Conservation (phyloP, 2,329 filamentous ascomycete species). For the Pseudogymnoascus pannorum region DNA sequence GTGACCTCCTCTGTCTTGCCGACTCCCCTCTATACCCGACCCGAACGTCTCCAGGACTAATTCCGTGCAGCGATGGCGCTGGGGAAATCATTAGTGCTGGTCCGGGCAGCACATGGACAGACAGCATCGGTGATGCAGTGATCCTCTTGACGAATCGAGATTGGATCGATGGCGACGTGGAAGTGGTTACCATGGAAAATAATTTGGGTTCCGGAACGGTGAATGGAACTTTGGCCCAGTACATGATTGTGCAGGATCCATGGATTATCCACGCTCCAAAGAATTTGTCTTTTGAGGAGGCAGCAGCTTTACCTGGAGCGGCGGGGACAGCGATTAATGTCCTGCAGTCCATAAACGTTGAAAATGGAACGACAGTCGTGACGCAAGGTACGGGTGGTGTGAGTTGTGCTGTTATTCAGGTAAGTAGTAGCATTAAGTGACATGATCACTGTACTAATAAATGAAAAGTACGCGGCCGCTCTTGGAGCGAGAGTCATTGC, state of each 20-base stretch:
- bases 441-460: background rate
- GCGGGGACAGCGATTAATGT: slow-evolving; percentile 46
- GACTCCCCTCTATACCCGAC: slow-evolving; percentile 16
- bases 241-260: slow-evolving; percentile 38
- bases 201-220: slow-evolving; percentile 32
- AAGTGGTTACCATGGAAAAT: slow-evolving; percentile 18
- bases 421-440: background rate
- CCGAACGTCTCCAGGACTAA: background rate
- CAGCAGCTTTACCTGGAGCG: slow-evolving; percentile 42
- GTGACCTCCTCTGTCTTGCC: slow-evolving; percentile 18
- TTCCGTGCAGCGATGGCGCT: slow-evolving; percentile 40
- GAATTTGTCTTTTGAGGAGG: slow-evolving; percentile 36
- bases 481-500: slow-evolving; percentile 15
- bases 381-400: slow-evolving; percentile 37
- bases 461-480: background rate
- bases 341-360: slow-evolving; percentile 37
- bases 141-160: slow-evolving; percentile 28
- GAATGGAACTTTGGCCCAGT: background rate
- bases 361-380: slow-evolving; percentile 30
- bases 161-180: slow-evolving; percentile 42
- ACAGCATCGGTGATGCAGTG: slow-evolving; percentile 11
- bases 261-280: slow-evolving; percentile 35
- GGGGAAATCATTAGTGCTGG: slow-evolving; percentile 36
- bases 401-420: slow-evolving; percentile 31
- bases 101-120: background rate